Conservation (phyloP, 805 yeast genomes). For the Ogataea philodendri region DNA sequence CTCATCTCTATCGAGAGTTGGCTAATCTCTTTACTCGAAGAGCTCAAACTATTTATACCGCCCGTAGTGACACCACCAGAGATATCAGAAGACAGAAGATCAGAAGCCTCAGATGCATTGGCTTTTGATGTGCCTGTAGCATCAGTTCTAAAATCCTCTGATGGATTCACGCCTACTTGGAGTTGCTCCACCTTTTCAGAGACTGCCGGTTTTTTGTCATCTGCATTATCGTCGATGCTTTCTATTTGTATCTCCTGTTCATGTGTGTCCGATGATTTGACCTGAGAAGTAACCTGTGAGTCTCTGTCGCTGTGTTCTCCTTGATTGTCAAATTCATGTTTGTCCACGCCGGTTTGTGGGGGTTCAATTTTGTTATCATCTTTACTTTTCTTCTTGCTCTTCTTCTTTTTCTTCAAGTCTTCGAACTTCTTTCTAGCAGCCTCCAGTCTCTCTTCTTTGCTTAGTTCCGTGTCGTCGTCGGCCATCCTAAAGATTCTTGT, state of each 20-base stretch:
- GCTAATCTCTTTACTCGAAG: too few species aligned
- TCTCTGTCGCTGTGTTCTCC: constrained; percentile 6
- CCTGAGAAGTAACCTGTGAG: constrained; percentile 3
- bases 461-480: constrained; percentile 28
- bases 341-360: constrained; percentile 7
- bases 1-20: too few species aligned
- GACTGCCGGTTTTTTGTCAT: too few species aligned
- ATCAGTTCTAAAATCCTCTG: constrained; percentile 36
- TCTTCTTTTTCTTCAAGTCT: constrained; percentile 33
- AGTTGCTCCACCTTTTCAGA: too few species aligned
- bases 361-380: constrained; percentile 10
- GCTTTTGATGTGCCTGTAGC: too few species aligned
- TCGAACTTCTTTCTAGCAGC: constrained; percentile 38
- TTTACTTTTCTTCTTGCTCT: constrained; percentile 24
- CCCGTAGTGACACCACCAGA: too few species aligned
- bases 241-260: too few species aligned
- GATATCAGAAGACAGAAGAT: too few species aligned
- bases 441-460: constrained; percentile 36
- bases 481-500: constrained; percentile 8
- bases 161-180: constrained; percentile 20
- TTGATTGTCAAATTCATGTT: constrained; percentile 7
- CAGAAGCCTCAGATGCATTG: too few species aligned
- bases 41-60: too few species aligned
- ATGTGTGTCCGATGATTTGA: neutral
- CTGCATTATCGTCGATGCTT: too few species aligned